Base-by-base conservation (phyloP, 2,329 filamentous ascomycete genomes). In the Gnomoniopsis smithogilvyi region DNA sequence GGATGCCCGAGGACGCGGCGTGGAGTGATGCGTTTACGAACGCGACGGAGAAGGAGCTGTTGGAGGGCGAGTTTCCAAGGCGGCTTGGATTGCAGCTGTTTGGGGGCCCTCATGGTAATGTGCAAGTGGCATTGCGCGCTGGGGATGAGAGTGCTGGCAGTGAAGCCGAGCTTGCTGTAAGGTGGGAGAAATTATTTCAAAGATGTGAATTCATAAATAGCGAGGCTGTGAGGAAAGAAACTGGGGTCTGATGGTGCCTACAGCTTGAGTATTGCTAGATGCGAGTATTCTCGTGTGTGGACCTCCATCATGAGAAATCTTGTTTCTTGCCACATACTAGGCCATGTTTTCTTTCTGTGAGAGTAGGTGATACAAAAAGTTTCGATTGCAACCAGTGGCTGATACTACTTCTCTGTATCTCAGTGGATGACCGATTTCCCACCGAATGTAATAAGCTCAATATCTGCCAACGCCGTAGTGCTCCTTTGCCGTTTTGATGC, bases 161-260 rank as follows among this genome's bases (percentile, higher is more conserved):
- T 10, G 62, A 55, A 30, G 56, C 59, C 1, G 61, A 61, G n/a
- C 24, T 48, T 33, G 63, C 65, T 10, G 22, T 68, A 0, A 36
- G 36, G 8, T 62, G 64, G 65, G 66, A 68, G 60, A 66, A 51
- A 22, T 8, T 68, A 22, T 60, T 68, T 26, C 58, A 68, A 22
- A 60, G 67, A 41, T 68, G 67, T 45, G 61, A 56, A 14, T 68
- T 65, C 22, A 67, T 68, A 24, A 66, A 65, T 19, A 66, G 26
- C 26, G 26, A 30, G 26, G 26, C 4, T 30, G 26, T 30, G 26
- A 30, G 26, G 26, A 8, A 30, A 30, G 26, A 30, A 8, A 30
- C 26, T 30, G 26, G 26, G 26, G 26, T 30, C 26, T 30, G 26
- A 30, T 30, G 26, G 26, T 4, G 8, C 8, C 26, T 30, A 30